phyloP scores from a whole-genome alignment of 345 rosid genomes.

The Aurinia saxatilis region DNA sequence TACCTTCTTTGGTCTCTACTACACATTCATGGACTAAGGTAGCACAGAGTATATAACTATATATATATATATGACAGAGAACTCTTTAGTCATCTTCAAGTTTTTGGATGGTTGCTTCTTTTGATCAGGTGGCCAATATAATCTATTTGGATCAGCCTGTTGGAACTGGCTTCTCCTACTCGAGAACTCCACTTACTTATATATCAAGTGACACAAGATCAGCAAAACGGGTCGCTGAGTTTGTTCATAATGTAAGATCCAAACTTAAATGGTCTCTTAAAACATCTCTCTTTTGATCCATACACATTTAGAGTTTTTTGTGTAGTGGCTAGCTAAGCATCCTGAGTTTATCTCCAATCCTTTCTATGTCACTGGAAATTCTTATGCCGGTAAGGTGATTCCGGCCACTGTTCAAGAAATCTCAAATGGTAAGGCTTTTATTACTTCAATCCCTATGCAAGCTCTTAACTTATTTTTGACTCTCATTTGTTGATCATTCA shows the following conservation, averaged over 20 bases:
- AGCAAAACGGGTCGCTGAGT: constrained; percentile 31
- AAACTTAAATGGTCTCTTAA: constrained; percentile 9
- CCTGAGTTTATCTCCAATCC: constrained; percentile 11
- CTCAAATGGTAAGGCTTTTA: background rate
- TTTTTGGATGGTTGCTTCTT: too few species aligned
- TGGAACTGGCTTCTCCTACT: too few species aligned
- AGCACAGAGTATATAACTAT: too few species aligned
- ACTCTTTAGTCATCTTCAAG: constrained; percentile 36
- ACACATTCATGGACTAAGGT: too few species aligned
- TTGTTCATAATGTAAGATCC: too few species aligned
- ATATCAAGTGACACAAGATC: constrained; percentile 36
- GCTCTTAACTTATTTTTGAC: background rate
- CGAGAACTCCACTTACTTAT: too few species aligned
- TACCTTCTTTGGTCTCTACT: too few species aligned
- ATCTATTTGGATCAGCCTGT: too few species aligned
- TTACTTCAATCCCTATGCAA: background rate
- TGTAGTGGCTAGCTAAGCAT: constrained; percentile 3
- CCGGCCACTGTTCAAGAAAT: too few species aligned
- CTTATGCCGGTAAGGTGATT: too few species aligned
- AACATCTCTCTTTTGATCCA: background rate
- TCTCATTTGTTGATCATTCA: background rate
- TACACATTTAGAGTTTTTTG: background rate
- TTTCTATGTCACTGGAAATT: too few species aligned
- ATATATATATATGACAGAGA: background rate
- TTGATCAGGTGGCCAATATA: constrained; percentile 47